phyloP scores from a whole-genome alignment of 306 rosid genomes.

The Cicer pinnatifidum region DNA sequence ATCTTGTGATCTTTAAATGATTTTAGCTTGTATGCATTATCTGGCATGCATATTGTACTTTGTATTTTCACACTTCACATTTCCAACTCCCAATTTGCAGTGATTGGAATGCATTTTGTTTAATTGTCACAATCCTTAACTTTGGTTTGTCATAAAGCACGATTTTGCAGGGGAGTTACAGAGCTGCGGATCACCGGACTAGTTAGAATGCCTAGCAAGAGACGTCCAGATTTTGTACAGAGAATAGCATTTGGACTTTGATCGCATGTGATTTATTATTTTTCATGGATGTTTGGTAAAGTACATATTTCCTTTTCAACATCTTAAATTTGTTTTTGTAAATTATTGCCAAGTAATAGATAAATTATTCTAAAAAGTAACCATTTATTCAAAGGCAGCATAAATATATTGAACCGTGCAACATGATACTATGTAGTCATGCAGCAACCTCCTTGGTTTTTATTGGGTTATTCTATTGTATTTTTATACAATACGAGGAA shows the following conservation, averaged over 20 bases:
- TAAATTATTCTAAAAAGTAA: too few relatives aligned
- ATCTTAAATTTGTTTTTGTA: too few relatives aligned
- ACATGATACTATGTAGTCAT: too few relatives aligned
- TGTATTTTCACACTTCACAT: constrained; percentile 12
- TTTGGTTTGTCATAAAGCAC: constrained; percentile 62
- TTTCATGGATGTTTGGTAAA: not conserved
- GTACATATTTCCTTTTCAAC: too few relatives aligned
- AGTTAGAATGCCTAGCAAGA: constrained; percentile 87
- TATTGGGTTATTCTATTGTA: too few relatives aligned
- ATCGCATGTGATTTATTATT: constrained; percentile 2
- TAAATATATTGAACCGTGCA: too few relatives aligned
- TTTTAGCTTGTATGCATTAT: constrained; percentile 12
- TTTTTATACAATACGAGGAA: too few relatives aligned
- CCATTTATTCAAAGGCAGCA: too few relatives aligned
- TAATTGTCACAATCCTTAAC: constrained; percentile 58
- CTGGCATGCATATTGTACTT: not conserved
- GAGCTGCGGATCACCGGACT: constrained; percentile 89
- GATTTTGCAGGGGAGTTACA: constrained; percentile 83
- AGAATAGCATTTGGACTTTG: constrained; percentile 87
- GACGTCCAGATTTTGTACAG: constrained; percentile 84
- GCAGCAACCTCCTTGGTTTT: too few relatives aligned
- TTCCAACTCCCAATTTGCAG: constrained; percentile 1
- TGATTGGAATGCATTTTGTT: constrained; percentile 31
- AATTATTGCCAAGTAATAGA: too few relatives aligned
- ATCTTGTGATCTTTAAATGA: constrained; percentile 22